Evolutionary conservation across 2,329 filamentous ascomycete genomes (phyloP).

Genomic region (Trichoderma atrobrunneum): DNA sequence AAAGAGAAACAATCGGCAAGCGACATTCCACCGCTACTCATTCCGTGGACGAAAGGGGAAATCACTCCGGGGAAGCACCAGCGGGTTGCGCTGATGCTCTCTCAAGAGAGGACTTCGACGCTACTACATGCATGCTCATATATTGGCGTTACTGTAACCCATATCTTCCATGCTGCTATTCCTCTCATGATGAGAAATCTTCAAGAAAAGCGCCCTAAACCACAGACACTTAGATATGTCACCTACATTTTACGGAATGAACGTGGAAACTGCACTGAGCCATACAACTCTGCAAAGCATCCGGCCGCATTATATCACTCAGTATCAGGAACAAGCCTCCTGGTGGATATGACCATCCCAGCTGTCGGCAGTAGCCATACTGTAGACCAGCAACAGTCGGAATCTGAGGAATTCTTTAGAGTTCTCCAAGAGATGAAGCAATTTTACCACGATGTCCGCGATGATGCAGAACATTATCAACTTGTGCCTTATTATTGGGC

Average conservation of each 20-base stretch:
- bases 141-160: slow-evolving; percentile 28
- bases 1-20: not conserved
- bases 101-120: slow-evolving; percentile 19
- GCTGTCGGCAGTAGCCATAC: not conserved
- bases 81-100: slow-evolving; percentile 25
- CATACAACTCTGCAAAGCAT: not conserved
- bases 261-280: not conserved
- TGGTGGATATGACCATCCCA: not conserved
- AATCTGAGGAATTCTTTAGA: slow-evolving; percentile 21
- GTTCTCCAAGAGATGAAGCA: slow-evolving; percentile 27
- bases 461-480: slow-evolving; percentile 32
- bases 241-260: not conserved
- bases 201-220: not conserved
- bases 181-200: slow-evolving; percentile 30
- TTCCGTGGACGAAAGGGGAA: not conserved
- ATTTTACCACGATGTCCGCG: slow-evolving; percentile 31
- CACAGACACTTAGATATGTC: not conserved
- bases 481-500: slow-evolving; percentile 28
- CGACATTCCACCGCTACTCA: not conserved
- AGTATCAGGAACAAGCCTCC: not conserved
- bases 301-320: not conserved
- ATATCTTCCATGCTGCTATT: slow-evolving; percentile 35
- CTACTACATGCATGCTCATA: slow-evolving; percentile 25
- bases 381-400: not conserved
- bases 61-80: slow-evolving; percentile 24